Evolutionary conservation across 1,284 basidiomycete species (phyloP).

Genomic region (Fistulinella cinereoalba): DNA sequence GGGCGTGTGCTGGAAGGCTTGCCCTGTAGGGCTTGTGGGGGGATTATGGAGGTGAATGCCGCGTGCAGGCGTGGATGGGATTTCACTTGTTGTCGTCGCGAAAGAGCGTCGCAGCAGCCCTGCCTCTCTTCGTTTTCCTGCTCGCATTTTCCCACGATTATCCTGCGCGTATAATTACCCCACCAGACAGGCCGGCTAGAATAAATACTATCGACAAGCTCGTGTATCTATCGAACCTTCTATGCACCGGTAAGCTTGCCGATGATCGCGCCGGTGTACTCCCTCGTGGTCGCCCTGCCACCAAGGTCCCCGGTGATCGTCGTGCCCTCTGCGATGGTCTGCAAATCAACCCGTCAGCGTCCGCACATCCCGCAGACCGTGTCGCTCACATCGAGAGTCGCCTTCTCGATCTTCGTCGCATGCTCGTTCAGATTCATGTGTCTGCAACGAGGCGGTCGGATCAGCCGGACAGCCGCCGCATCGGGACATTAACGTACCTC

Average conservation of each 20-base stretch:
- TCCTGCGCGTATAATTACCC: neutral
- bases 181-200: neutral
- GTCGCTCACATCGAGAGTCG: slow-evolving; percentile 72
- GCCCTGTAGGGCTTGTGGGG: slow-evolving; percentile 85
- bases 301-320: slow-evolving; percentile 91
- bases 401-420: slow-evolving; percentile 91
- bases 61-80: slow-evolving; percentile 51
- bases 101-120: slow-evolving; percentile 17
- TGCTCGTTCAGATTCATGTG: slow-evolving; percentile 92
- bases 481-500: slow-evolving; percentile 50
- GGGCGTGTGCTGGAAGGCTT: slow-evolving; percentile 55
- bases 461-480: slow-evolving; percentile 13
- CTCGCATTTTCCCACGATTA: slow-evolving; percentile 26
- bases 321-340: slow-evolving; percentile 96
- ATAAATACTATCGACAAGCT: neutral
- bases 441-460: slow-evolving; percentile 43
- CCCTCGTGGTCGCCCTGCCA: slow-evolving; percentile 82
- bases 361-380: slow-evolving; percentile 9
- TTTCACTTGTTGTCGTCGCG: slow-evolving; percentile 45
- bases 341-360: slow-evolving; percentile 18
- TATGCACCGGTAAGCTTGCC: slow-evolving; percentile 57
- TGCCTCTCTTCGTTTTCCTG: slow-evolving; percentile 22
- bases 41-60: slow-evolving; percentile 57
- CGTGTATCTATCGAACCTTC: slow-evolving; percentile 3
- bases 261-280: slow-evolving; percentile 90